Conservation (phyloP, 257 asterid species). For the Nyctanthes arbortristis region DNA sequence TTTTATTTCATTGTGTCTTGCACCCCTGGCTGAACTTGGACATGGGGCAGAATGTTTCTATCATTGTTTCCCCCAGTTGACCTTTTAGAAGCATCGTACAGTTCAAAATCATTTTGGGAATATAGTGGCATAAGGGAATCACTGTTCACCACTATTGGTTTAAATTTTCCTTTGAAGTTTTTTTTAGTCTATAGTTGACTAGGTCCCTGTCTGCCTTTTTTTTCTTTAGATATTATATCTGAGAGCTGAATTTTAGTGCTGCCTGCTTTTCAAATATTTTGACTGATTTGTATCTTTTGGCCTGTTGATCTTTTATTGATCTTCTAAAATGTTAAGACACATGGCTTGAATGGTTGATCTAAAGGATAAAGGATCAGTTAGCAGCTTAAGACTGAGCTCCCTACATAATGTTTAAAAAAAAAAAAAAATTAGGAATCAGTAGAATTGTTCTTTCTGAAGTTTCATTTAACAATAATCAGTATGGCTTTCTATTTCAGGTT, state of each 20-base stretch:
- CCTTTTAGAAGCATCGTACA: not conserved
- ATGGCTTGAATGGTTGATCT: not conserved
- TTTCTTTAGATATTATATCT: too few species aligned
- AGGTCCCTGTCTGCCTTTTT: too few species aligned
- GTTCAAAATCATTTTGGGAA: not conserved
- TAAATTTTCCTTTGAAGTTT: not conserved
- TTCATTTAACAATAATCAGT: not conserved
- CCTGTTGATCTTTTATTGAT: not conserved
- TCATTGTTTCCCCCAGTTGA: not conserved
- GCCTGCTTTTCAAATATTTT: not conserved
- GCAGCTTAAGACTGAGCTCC: not conserved
- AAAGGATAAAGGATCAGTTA: too few species aligned
- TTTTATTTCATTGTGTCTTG: not conserved
- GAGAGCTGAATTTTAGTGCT: conserved; percentile 11
- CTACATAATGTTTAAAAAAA: not conserved
- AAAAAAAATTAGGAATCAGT: not conserved
- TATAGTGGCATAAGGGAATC: not conserved
- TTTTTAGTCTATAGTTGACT: not conserved
- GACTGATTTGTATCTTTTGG: not conserved
- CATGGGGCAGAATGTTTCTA: not conserved
- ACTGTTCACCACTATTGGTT: too few species aligned
- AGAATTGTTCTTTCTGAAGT: not conserved
- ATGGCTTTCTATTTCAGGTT: conserved; percentile 53
- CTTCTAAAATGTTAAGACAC: conserved; percentile 9
- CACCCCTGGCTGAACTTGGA: not conserved